These are phyloP conservation scores for Bacterosira constricta DNA, from an alignment of 108 stramenopile species.

Conservation along the genomic window DNA sequence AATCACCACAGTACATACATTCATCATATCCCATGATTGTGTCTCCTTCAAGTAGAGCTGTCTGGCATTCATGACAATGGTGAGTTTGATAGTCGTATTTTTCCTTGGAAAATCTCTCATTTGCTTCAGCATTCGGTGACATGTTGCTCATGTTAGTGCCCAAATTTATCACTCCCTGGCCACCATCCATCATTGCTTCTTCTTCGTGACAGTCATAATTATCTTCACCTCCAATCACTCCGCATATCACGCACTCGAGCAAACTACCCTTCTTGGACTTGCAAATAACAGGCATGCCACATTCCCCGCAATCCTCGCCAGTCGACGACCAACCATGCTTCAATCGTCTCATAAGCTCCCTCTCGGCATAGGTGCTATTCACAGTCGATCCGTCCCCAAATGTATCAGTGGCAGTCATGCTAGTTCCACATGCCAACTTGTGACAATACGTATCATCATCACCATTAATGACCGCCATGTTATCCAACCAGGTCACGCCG, in stretches of 20 bases:
- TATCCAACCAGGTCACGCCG: slow-evolving; percentile 13
- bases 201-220: neutral
- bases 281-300: slow-evolving; percentile 30
- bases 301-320: slow-evolving; percentile 16
- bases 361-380: slow-evolving; percentile 37
- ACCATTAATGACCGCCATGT: neutral
- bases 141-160: neutral
- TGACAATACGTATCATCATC: neutral
- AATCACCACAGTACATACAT: too few relatives aligned
- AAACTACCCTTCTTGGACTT: neutral
- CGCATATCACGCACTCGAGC: slow-evolving; percentile 35
- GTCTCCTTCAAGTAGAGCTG: too few relatives aligned
- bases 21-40: too few relatives aligned
- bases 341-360: slow-evolving; percentile 26
- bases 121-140: neutral
- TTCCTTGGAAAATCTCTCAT: neutral
- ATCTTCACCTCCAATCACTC: slow-evolving; percentile 11
- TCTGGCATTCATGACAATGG: too few relatives aligned
- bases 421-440: neutral
- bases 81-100: neutral
- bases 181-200: neutral
- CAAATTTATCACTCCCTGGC: neutral
- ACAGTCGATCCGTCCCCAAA: slow-evolving; percentile 2
- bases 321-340: slow-evolving; percentile 32
- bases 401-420: neutral